Conservation (phyloP, 306 rosid species). For the Pyrus betulifolia region DNA sequence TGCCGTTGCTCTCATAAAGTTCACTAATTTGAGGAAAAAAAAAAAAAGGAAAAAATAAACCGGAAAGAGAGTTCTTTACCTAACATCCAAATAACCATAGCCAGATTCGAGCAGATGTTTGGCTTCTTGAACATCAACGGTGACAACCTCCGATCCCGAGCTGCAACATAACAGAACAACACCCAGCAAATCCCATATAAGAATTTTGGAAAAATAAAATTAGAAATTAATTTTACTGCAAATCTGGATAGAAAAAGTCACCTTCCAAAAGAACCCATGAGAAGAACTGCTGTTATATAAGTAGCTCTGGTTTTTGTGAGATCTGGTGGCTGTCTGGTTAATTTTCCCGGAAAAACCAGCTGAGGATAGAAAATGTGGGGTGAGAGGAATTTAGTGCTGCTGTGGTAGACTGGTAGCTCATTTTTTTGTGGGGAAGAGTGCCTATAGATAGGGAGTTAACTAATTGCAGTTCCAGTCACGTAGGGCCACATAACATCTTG, state of each 20-base stretch:
- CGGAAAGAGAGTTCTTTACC: conserved; percentile 27
- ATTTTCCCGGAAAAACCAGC: not conserved
- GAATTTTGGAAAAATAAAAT: not conserved
- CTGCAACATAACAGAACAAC: conserved; percentile 21
- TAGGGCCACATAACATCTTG: not conserved
- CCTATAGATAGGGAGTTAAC: not conserved
- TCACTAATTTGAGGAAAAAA: not conserved
- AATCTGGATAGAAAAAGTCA: not conserved
- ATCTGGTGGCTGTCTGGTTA: conserved; percentile 21
- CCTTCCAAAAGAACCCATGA: conserved; percentile 36
- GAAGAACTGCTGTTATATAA: conserved; percentile 2
- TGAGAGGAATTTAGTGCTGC: not conserved
- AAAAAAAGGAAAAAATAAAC: not conserved
- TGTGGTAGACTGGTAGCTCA: not conserved
- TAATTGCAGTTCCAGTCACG: not conserved
- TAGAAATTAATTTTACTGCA: not conserved
- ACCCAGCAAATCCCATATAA: conserved; percentile 24
- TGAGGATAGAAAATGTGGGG: conserved; percentile 3
- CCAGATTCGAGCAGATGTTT: conserved; percentile 49
- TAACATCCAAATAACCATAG: conserved; percentile 62
- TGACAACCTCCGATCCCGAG: conserved; percentile 41
- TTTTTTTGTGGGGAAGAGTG: not conserved
- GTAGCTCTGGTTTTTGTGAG: not conserved
- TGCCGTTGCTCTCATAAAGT: not conserved
- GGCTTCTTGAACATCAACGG: conserved; percentile 58